Evolutionary conservation across 768 basidiomycete genomes (phyloP).

Genomic region (Cytidiella melzeri): DNA sequence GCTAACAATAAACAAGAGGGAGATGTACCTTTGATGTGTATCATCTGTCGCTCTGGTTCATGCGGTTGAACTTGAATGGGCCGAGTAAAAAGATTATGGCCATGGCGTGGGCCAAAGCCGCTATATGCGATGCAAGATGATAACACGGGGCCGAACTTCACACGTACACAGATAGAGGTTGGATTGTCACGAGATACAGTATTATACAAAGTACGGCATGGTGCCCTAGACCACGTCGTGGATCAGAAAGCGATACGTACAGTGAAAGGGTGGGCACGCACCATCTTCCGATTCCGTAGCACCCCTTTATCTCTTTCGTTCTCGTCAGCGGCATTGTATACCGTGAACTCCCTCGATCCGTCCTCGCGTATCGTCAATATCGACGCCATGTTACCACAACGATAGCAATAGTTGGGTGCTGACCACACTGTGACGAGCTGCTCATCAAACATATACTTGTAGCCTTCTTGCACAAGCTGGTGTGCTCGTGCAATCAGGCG

Average conservation of each 20-base stretch:
- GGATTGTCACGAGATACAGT: too few species aligned
- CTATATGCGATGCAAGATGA: too few species aligned
- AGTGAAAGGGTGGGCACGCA: conserved; percentile 37
- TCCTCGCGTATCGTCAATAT: conserved; percentile 80
- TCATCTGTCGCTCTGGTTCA: too few species aligned
- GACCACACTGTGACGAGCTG: conserved; percentile 91
- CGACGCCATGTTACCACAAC: conserved; percentile 87
- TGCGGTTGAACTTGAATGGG: too few species aligned
- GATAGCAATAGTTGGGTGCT: conserved; percentile 82
- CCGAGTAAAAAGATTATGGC: too few species aligned
- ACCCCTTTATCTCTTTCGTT: conserved; percentile 81
- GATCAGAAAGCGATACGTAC: background rate
- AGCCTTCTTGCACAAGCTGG: conserved; percentile 94
- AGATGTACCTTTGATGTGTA: too few species aligned
- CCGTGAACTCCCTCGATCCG: conserved; percentile 64
- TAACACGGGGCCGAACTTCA: too few species aligned
- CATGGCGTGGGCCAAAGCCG: too few species aligned
- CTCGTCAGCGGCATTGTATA: conserved; percentile 84
- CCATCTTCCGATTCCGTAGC: conserved; percentile 62
- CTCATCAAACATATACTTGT: conserved; percentile 95
- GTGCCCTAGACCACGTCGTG: conserved; percentile 21
- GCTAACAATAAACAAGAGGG: too few species aligned
- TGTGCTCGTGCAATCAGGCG: conserved; percentile 90
- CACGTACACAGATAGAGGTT: too few species aligned
- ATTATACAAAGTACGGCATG: conserved; percentile 36